These are phyloP conservation scores for Selenicereus undatus DNA, from an alignment of 148 eudicot species.

Conservation along the genomic window DNA sequence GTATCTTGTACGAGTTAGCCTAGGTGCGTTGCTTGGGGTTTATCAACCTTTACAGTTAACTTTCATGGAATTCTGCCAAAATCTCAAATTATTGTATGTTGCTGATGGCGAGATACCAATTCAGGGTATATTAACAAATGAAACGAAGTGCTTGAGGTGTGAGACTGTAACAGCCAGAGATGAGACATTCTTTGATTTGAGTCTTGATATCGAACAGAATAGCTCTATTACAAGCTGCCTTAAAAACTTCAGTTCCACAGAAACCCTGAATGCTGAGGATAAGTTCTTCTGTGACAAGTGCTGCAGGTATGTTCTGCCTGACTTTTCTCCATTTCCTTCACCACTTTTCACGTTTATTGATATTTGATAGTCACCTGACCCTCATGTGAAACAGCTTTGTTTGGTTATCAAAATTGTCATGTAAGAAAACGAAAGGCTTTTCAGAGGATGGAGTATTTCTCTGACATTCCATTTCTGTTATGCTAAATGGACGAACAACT, in stretches of 20 bases:
- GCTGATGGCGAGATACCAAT: constrained; percentile 19
- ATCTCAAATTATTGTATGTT: neutral
- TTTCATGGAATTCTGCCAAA: neutral
- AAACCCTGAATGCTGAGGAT: constrained; percentile 80
- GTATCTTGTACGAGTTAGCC: too few relatives aligned
- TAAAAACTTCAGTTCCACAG: constrained; percentile 80
- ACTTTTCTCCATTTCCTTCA: neutral
- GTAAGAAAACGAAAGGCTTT: neutral
- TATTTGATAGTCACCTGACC: neutral
- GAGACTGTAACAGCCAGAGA: constrained; percentile 91
- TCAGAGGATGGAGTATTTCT: neutral
- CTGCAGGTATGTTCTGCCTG: constrained; percentile 48
- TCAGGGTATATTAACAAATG: constrained; percentile 82
- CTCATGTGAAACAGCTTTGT: neutral
- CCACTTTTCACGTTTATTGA: neutral
- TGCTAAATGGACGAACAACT: neutral
- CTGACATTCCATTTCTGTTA: neutral
- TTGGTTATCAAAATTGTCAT: neutral
- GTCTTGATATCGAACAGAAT: constrained; percentile 89
- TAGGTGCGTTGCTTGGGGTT: neutral
- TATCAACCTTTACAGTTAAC: neutral
- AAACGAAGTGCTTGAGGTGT: constrained; percentile 77
- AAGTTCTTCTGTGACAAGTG: constrained; percentile 90
- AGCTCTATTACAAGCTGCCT: constrained; percentile 90
- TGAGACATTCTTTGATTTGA: constrained; percentile 78